Percentiles rank a stretch among this genome's conserved stretches.
Evolutionary conservation across 495 filamentous ascomycete genomes (phyloP).

Genomic region (Hypoxylon rickii): DNA sequence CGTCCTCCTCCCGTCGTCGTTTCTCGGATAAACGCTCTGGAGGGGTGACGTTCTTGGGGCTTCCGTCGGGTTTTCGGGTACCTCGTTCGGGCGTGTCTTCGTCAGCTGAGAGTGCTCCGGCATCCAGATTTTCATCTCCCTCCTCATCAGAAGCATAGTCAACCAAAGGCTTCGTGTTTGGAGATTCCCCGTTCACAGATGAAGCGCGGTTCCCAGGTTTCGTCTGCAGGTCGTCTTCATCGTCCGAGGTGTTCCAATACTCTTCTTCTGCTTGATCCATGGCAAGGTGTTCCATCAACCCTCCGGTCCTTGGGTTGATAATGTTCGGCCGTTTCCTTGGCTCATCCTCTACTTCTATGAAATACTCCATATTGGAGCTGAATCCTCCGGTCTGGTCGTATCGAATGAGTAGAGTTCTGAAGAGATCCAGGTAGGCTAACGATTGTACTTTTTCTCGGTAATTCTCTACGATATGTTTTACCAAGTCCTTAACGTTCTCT

Average conservation of each 20-base stretch:
- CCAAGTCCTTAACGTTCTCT: conserved; percentile 80
- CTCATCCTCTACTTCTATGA: conserved; percentile 54
- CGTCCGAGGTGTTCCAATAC: conserved; percentile 93
- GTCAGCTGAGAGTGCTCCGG: conserved; percentile 45
- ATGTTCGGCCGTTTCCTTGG: conserved; percentile 64
- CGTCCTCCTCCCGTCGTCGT: conserved; percentile 83
- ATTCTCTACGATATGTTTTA: conserved; percentile 84
- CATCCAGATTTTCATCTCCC: conserved; percentile 53
- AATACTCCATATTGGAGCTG: conserved; percentile 60
- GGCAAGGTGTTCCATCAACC: conserved; percentile 66
- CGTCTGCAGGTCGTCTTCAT: conserved; percentile 69
- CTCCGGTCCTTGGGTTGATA: conserved; percentile 66
- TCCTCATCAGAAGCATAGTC: conserved; percentile 92
- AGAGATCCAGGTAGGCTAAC: conserved; percentile 87
- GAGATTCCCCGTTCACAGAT: conserved; percentile 55
- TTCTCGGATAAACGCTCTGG: conserved; percentile 88
- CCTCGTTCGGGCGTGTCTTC: conserved; percentile 47
- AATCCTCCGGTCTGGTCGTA: conserved; percentile 85
- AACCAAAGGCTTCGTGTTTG: conserved; percentile 73
- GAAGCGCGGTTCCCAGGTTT: conserved; percentile 36
- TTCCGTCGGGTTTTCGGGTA: conserved; percentile 25
- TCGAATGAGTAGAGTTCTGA: conserved; percentile 70
- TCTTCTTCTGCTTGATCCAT: conserved; percentile 88
- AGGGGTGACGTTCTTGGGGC: conserved; percentile 44
- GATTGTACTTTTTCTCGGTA: conserved; percentile 79